Evolutionary conservation across 768 basidiomycete species (phyloP).

Genomic region (Pleurotus eryngii): DNA sequence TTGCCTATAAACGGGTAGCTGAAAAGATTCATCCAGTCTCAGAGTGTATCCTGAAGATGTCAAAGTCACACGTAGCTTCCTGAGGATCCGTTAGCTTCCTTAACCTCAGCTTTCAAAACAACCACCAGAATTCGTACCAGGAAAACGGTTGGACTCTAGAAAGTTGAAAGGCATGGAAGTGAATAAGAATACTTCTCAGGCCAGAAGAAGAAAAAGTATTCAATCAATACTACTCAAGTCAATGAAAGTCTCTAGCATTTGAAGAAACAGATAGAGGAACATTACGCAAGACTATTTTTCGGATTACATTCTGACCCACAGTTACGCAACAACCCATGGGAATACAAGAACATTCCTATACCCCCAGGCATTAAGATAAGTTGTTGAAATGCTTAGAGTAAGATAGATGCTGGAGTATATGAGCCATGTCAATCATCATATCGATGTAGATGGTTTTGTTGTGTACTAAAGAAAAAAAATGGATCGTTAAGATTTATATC

Average conservation of each 20-base stretch:
- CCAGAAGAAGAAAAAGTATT: slow-evolving; percentile 20
- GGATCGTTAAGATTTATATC: slow-evolving; percentile 30
- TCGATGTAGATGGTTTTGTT: slow-evolving; percentile 34
- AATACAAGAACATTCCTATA: slow-evolving; percentile 29
- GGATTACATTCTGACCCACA: slow-evolving; percentile 26
- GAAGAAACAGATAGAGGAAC: slow-evolving; percentile 15
- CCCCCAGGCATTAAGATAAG: slow-evolving; percentile 6
- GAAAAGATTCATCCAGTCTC: slow-evolving; percentile 22
- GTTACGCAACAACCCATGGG: slow-evolving; percentile 36
- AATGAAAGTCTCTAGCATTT: slow-evolving; percentile 22
- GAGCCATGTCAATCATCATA: slow-evolving; percentile 21
- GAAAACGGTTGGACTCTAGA: slow-evolving; percentile 3
- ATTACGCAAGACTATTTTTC: slow-evolving; percentile 18
- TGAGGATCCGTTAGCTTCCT: slow-evolving; percentile 19
- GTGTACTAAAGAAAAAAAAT: slow-evolving; percentile 32
- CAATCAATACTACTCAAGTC: slow-evolving; percentile 17
- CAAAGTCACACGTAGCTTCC: slow-evolving; percentile 11
- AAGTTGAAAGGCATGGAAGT: slow-evolving; percentile 7
- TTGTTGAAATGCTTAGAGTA: slow-evolving; percentile 25
- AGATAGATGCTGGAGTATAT: slow-evolving; percentile 33
- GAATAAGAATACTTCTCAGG: slow-evolving; percentile 18
- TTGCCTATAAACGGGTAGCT: slow-evolving; percentile 14
- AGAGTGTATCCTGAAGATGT: slow-evolving; percentile 13
- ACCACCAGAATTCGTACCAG: slow-evolving; percentile 20
- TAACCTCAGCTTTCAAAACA: slow-evolving; percentile 14